phyloP scores from a whole-genome alignment of 176 grass and related monocot genomes.

The Avena atlantica region DNA sequence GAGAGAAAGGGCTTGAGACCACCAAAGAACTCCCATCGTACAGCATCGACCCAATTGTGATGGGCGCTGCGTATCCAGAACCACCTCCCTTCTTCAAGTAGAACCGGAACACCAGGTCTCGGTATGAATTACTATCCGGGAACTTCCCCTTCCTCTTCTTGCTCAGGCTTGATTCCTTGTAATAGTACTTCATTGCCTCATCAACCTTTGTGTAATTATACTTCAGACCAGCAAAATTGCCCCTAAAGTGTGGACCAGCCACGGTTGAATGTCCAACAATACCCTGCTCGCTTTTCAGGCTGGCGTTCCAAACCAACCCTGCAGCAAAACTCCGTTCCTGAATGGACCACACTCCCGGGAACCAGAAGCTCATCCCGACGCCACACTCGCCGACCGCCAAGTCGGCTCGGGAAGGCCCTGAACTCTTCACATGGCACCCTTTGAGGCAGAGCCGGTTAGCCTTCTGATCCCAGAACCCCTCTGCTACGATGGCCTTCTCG shows the following conservation, averaged over 20 bases:
- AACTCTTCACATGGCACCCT: slow-evolving; percentile 61
- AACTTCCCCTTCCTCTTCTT: slow-evolving; percentile 64
- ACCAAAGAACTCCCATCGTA: slow-evolving; percentile 50
- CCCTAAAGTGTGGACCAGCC: slow-evolving; percentile 29
- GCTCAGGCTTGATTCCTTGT: slow-evolving; percentile 37
- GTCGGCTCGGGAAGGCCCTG: slow-evolving; percentile 14
- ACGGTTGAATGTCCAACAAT: slow-evolving; percentile 39
- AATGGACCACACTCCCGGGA: slow-evolving; percentile 63
- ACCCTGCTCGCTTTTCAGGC: slow-evolving; percentile 29
- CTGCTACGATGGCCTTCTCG: slow-evolving; percentile 60
- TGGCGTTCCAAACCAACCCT: slow-evolving; percentile 55
- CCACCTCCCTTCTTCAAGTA: slow-evolving; percentile 32
- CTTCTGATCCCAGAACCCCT: slow-evolving; percentile 74
- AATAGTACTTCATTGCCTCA: slow-evolving; percentile 56
- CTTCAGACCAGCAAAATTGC: slow-evolving; percentile 57
- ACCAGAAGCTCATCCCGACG: slow-evolving; percentile 83
- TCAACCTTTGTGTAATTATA: slow-evolving; percentile 81
- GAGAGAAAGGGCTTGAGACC: neutral
- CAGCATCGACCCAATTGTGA: slow-evolving; percentile 65
- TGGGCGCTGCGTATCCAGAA: slow-evolving; percentile 63
- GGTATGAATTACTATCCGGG: slow-evolving; percentile 56
- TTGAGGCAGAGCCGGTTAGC: slow-evolving; percentile 60
- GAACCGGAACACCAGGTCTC: slow-evolving; percentile 59
- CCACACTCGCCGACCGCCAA: slow-evolving; percentile 60
- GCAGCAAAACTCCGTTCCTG: slow-evolving; percentile 55